Percentiles rank a stretch among this genome's conserved stretches.
Conservation (phyloP, 2,329 filamentous ascomycete species). For the Fusarium mangiferae region DNA sequence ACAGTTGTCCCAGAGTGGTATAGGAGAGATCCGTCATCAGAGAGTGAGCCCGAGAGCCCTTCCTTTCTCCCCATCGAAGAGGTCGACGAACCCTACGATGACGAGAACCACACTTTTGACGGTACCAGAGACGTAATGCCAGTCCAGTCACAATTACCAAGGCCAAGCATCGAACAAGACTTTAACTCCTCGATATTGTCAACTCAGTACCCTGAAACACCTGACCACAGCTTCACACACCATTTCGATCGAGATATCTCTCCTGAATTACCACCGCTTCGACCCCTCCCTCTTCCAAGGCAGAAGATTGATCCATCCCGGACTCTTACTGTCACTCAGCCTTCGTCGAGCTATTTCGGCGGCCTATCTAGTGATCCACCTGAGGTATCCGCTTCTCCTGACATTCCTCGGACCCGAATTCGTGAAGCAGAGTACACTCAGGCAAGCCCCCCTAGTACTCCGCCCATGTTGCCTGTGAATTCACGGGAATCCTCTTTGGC, state of each 20-base stretch:
- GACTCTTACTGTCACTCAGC: conserved; percentile 54
- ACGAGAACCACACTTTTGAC: conserved; percentile 21
- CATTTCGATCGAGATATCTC: conserved; percentile 46
- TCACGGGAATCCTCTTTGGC: conserved; percentile 49
- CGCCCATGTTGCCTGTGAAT: conserved; percentile 47
- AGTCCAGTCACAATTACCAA: conserved; percentile 20
- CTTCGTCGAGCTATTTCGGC: conserved; percentile 51
- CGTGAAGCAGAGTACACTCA: conserved; percentile 50
- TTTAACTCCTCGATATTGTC: conserved; percentile 13
- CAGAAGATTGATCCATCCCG: conserved; percentile 49
- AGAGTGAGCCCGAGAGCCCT: conserved; percentile 27
- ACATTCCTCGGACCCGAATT: conserved; percentile 43
- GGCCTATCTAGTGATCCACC: conserved; percentile 55
- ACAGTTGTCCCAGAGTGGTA: conserved; percentile 36
- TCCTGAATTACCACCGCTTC: conserved; percentile 51
- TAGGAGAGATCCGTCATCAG: conserved; percentile 11
- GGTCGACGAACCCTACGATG: conserved; percentile 18
- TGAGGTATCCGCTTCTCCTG: conserved; percentile 58
- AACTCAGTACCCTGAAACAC: conserved; percentile 32
- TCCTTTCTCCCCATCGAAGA: conserved; percentile 37
- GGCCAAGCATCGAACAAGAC: conserved; percentile 29
- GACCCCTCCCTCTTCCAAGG: conserved; percentile 40
- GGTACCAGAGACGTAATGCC: conserved; percentile 25
- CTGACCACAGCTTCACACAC: conserved; percentile 31
- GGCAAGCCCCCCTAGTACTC: conserved; percentile 62